These are phyloP conservation scores for Fusarium haematococcum DNA, from an alignment of 2,329 filamentous ascomycete genomes.

Conservation along the genomic window DNA sequence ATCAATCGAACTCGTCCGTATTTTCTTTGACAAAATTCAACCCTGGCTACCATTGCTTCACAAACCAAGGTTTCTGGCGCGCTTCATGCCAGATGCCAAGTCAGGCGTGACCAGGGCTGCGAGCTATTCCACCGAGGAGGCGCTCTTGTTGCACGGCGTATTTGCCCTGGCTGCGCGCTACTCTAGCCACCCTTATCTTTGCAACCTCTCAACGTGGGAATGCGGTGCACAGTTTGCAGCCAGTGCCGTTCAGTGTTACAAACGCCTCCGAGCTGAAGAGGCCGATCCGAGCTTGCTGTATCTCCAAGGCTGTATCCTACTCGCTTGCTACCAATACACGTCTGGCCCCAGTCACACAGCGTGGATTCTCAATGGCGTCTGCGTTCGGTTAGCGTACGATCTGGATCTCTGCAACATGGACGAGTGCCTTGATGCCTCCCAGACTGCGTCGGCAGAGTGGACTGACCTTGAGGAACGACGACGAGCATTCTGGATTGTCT, in stretches of 20 bases:
- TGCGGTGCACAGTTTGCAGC: not conserved
- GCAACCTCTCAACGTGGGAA: not conserved
- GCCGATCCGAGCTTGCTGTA: not conserved
- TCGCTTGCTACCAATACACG: not conserved
- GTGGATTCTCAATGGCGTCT: constrained; percentile 7
- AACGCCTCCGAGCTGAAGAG: not conserved
- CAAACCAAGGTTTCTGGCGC: not conserved
- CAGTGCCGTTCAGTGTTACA: not conserved
- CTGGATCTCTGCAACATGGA: constrained; percentile 7
- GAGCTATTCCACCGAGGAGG: not conserved
- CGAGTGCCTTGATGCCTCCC: not conserved
- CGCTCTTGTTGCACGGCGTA: not conserved
- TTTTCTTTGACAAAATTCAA: constrained; percentile 7
- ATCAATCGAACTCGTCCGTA: not conserved
- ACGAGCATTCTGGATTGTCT: constrained; percentile 4
- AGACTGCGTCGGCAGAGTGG: not conserved
- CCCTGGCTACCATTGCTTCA: constrained; percentile 7
- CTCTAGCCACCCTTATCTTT: not conserved
- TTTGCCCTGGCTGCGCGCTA: not conserved
- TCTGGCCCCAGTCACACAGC: not conserved
- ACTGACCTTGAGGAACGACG: not conserved
- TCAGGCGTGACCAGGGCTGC: not conserved
- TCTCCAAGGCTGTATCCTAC: constrained; percentile 5
- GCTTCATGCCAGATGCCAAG: not conserved
- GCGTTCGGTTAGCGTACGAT: constrained; percentile 4